These are phyloP conservation scores for Wilcoxina mikolae DNA, from an alignment of 495 filamentous ascomycete species.

Conservation along the genomic window DNA sequence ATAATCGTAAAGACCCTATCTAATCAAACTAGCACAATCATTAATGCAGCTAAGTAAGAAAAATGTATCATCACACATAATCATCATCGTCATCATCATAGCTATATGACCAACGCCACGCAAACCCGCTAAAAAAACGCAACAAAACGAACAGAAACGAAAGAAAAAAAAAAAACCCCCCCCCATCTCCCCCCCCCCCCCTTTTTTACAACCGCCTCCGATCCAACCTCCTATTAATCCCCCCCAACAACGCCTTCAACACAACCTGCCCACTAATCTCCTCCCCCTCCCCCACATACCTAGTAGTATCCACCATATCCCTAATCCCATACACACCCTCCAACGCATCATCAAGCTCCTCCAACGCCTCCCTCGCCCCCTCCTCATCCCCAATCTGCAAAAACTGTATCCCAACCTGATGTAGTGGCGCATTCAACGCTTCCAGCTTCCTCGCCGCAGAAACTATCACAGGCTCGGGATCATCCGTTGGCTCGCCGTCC, in stretches of 20 bases:
- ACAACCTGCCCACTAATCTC: slow-evolving; percentile 21
- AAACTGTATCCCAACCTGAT: slow-evolving; percentile 92
- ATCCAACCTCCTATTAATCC: slow-evolving; percentile 26
- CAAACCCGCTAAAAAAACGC: not conserved
- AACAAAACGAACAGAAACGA: not conserved
- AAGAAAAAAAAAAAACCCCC: not conserved
- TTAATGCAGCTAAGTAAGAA: too few relatives aligned
- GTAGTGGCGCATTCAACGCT: slow-evolving; percentile 51
- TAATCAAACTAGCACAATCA: too few relatives aligned
- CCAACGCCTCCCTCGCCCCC: slow-evolving; percentile 46
- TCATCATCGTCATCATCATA: too few relatives aligned
- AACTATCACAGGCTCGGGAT: slow-evolving; percentile 57
- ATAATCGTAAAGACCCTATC: too few relatives aligned
- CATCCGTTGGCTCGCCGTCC: slow-evolving; percentile 74
- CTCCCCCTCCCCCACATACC: slow-evolving; percentile 8
- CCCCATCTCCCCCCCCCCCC: not conserved
- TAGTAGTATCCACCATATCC: slow-evolving; percentile 80
- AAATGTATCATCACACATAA: too few relatives aligned
- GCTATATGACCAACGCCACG: too few relatives aligned
- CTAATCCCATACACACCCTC: slow-evolving; percentile 41
- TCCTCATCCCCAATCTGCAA: slow-evolving; percentile 80
- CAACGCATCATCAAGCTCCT: slow-evolving; percentile 67
- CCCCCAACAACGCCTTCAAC: slow-evolving; percentile 23
- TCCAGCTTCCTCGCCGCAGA: slow-evolving; percentile 56
- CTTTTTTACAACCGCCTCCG: slow-evolving; percentile 13